These are phyloP conservation scores for Trametopsis cervina DNA, from an alignment of 768 basidiomycete species.

Conservation along the genomic window DNA sequence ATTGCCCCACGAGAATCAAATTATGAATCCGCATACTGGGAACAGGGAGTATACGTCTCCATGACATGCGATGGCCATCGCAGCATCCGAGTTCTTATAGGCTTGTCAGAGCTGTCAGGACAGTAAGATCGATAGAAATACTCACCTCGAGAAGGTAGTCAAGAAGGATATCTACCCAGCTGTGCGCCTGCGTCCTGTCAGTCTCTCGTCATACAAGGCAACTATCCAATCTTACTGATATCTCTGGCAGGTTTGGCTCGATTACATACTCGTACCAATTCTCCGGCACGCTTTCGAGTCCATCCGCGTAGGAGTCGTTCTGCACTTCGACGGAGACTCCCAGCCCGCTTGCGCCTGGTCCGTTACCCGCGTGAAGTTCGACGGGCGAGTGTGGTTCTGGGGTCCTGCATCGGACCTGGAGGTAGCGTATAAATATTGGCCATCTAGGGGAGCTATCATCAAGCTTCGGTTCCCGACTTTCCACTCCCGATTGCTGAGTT, in stretches of 20 bases:
- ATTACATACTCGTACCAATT: neutral
- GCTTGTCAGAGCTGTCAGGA: neutral
- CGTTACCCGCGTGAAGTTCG: neutral
- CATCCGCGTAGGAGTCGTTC: neutral
- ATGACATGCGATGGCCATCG: constrained; percentile 15
- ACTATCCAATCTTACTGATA: too few relatives aligned
- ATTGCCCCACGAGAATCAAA: too few relatives aligned
- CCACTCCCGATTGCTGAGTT: too few relatives aligned
- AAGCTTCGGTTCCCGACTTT: too few relatives aligned
- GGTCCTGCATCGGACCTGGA: neutral
- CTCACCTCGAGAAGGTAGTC: constrained; percentile 17
- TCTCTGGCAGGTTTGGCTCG: neutral
- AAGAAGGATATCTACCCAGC: constrained; percentile 11
- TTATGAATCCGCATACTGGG: constrained; percentile 6
- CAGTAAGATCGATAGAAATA: neutral
- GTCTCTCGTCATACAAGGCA: too few relatives aligned
- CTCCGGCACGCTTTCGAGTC: neutral
- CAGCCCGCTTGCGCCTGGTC: neutral
- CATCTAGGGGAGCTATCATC: neutral
- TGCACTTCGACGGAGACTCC: too few relatives aligned
- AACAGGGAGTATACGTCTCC: constrained; percentile 6
- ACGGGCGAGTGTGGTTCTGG: neutral
- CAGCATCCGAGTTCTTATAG: constrained; percentile 8
- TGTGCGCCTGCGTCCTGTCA: constrained; percentile 1
- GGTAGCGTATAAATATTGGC: neutral